These are phyloP conservation scores for Yamadazyma akitaensis DNA, from an alignment of 805 yeast genomes.

Conservation along the genomic window DNA sequence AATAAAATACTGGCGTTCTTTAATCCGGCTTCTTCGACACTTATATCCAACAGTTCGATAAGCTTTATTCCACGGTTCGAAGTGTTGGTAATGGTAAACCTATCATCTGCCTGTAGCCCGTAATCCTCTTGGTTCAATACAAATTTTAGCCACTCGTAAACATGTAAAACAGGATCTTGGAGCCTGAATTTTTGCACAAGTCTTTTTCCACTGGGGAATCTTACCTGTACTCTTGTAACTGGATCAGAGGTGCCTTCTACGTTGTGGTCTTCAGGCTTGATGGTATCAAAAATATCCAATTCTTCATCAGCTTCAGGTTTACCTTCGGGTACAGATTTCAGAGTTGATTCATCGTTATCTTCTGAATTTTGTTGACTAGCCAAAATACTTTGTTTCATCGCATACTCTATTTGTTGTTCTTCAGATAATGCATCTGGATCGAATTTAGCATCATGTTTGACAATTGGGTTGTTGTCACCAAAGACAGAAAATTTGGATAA, in stretches of 20 bases:
- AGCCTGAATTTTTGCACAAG: conserved; percentile 65
- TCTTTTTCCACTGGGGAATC: conserved; percentile 84
- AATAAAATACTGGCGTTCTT: conserved; percentile 77
- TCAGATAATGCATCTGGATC: conserved; percentile 70
- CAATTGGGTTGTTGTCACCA: conserved; percentile 63
- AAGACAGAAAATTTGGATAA: conserved; percentile 61
- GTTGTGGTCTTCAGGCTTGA: conserved; percentile 47
- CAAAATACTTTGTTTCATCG: conserved; percentile 61
- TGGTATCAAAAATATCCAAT: conserved; percentile 38
- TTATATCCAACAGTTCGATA: conserved; percentile 55
- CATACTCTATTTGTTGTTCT: conserved; percentile 79
- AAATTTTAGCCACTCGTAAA: conserved; percentile 68
- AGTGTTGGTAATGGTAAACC: conserved; percentile 31
- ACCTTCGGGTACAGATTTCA: conserved; percentile 1
- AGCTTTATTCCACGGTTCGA: conserved; percentile 43
- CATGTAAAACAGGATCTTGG: conserved; percentile 50
- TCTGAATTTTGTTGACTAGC: conserved; percentile 27
- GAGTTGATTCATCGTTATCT: conserved; percentile 14
- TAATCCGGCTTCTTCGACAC: conserved; percentile 73
- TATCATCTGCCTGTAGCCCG: conserved; percentile 42
- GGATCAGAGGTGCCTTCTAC: conserved; percentile 67
- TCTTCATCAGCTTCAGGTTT: conserved; percentile 6
- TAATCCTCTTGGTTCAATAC: conserved; percentile 50
- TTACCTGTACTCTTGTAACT: conserved; percentile 77
- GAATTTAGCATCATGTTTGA: conserved; percentile 53